phyloP scores from a whole-genome alignment of 768 basidiomycete species.

The Trametes punicea region DNA sequence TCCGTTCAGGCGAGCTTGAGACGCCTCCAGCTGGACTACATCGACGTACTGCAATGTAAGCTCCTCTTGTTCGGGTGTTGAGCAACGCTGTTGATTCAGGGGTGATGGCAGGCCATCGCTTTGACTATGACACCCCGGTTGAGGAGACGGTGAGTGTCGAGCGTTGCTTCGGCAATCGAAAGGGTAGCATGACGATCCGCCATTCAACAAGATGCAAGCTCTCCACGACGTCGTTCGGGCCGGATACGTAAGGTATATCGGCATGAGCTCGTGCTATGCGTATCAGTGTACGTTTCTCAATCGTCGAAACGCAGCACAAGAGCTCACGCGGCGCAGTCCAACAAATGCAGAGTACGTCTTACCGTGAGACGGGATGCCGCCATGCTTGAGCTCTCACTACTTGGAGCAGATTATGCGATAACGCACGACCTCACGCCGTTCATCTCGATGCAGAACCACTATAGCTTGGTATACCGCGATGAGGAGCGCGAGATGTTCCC shows the following conservation, averaged over 20 bases:
- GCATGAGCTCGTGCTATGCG: constrained; percentile 37
- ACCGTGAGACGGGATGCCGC: neutral
- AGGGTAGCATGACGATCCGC: neutral
- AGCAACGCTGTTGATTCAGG: no score
- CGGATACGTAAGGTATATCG: constrained; percentile 41
- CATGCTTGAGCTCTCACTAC: neutral
- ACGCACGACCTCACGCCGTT: constrained; percentile 44
- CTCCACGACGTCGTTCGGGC: constrained; percentile 45
- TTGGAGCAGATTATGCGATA: constrained; percentile 36
- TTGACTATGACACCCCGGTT: constrained; percentile 31
- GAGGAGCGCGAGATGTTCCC: constrained; percentile 62
- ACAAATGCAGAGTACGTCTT: constrained; percentile 31
- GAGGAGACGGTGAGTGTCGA: constrained; percentile 29
- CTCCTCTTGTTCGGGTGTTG: constrained; percentile 26
- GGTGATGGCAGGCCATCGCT: neutral
- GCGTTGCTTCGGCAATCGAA: neutral
- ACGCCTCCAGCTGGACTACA: constrained; percentile 70
- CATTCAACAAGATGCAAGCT: constrained; percentile 36
- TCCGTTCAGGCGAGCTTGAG: constrained; percentile 58
- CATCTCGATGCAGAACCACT: constrained; percentile 65
- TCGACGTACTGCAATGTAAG: constrained; percentile 71
- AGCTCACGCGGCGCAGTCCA: constrained; percentile 29
- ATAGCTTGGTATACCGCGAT: constrained; percentile 55
- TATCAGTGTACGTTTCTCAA: constrained; percentile 30
- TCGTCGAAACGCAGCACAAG: neutral